Percentiles rank a stretch among this genome's conserved stretches.
Evolutionary conservation across 179 eudicot species (phyloP).

Genomic region (Beta lomatogona): DNA sequence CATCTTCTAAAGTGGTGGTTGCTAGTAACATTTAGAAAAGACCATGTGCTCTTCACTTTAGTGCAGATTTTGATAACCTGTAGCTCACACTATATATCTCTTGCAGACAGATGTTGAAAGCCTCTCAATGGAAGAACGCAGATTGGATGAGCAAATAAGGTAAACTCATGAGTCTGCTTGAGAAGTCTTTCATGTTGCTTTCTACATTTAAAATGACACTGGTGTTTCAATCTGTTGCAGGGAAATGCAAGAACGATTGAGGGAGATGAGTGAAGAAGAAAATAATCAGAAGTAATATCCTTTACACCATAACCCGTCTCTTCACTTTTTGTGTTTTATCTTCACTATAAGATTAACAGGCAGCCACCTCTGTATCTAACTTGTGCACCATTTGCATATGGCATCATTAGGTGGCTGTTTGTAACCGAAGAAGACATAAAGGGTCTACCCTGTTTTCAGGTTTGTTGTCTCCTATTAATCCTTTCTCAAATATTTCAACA

Average conservation of each 20-base stretch:
- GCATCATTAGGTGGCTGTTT: slow-evolving; percentile 68
- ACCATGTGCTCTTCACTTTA: neutral
- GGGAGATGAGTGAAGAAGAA: slow-evolving; percentile 82
- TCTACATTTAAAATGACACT: slow-evolving; percentile 13
- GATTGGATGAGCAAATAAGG: slow-evolving; percentile 88
- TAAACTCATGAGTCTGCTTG: slow-evolving; percentile 29
- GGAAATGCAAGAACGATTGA: slow-evolving; percentile 83
- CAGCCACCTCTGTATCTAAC: neutral
- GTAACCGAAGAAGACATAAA: slow-evolving; percentile 96
- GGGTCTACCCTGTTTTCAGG: slow-evolving; percentile 81
- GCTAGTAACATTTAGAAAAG: no score
- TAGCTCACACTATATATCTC: slow-evolving; percentile 4
- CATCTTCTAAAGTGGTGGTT: no score
- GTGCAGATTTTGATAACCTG: neutral
- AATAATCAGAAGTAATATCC: slow-evolving; percentile 69
- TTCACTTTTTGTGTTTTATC: neutral
- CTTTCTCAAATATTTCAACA: neutral
- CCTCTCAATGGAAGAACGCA: slow-evolving; percentile 69
- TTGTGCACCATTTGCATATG: slow-evolving; percentile 17
- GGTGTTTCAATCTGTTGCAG: slow-evolving; percentile 48
- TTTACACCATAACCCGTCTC: neutral
- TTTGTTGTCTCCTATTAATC: slow-evolving; percentile 25
- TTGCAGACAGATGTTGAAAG: slow-evolving; percentile 80
- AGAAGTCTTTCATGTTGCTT: slow-evolving; percentile 9
- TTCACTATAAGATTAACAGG: neutral